phyloP scores from a whole-genome alignment of 192 early-diverging fungal species.

The Phlyctochytrium arcticum region DNA sequence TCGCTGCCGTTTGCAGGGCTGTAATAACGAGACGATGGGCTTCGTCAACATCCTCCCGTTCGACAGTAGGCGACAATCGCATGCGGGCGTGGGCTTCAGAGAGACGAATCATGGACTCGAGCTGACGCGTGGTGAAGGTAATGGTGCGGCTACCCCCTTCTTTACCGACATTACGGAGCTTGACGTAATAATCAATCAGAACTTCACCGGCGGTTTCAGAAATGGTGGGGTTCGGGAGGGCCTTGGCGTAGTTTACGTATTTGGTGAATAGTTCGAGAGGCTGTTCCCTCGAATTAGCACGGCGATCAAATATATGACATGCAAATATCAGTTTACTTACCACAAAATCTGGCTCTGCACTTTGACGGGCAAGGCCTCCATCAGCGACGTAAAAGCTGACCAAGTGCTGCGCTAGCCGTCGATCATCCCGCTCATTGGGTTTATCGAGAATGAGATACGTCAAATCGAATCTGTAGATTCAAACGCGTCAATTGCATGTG shows the following conservation, averaged over 20 bases:
- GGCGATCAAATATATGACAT: neutral
- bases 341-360: constrained; percentile 32
- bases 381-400: constrained; percentile 82
- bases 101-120: constrained; percentile 97
- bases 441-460: constrained; percentile 88
- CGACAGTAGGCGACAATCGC: constrained; percentile 73
- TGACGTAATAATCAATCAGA: constrained; percentile 78
- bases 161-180: constrained; percentile 69
- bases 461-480: constrained; percentile 80
- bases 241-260: constrained; percentile 72
- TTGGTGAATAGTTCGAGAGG: constrained; percentile 55
- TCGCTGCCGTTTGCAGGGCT: constrained; percentile 87
- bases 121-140: constrained; percentile 89
- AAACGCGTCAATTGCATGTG: neutral
- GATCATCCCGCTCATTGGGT: constrained; percentile 80
- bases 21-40: constrained; percentile 82
- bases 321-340: constrained; percentile 25
- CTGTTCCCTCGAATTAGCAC: no score
- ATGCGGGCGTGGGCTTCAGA: constrained; percentile 89
- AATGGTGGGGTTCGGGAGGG: constrained; percentile 70
- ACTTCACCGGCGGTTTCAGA: constrained; percentile 67
- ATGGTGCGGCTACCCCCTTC: constrained; percentile 33
- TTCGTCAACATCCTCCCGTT: constrained; percentile 79
- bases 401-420: constrained; percentile 83
- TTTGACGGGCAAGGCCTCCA: constrained; percentile 5